Evolutionary conservation across 768 basidiomycete species (phyloP), one percentile per base, ranked within the genome.

Genomic region (Phylloporus sp.): DNA sequence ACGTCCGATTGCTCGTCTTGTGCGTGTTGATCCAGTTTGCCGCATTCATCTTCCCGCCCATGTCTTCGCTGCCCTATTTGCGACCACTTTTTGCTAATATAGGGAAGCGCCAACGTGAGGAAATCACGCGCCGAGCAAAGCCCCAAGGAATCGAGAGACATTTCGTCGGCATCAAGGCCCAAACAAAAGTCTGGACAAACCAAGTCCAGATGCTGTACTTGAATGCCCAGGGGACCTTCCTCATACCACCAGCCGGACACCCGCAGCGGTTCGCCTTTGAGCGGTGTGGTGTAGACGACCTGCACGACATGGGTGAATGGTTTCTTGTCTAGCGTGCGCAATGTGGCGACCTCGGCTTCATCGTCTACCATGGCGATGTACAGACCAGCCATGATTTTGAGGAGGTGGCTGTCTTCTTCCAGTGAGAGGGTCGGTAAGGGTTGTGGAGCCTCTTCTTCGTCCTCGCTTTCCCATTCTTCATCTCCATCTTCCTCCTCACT

Each of bases 71-170:
- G 28, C n/a, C 24, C 34, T 16, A 45, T 23, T 15, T 45, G 41
- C 41, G 48, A 54, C 49, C 53, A 42, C 40, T 27, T 26, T 5
- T 11, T 6, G 18, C 24, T 54, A 13, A 41, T 44, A 41, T 72
- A 65, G 2, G 76, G 76, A 38, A 78, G 54, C 16, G 70, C 69
- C 8, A 76, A 58, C 6, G 66, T 67, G 31, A 79, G 60, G 57
- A 77, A 77, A 54, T 78, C 77, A 23, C 77, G 68, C 8, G 71
- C 75, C 1, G 65, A 64, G 26, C 70, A 56, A 5, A 79, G 67
- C 52, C 78, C 73, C 0, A 57, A 38, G 52, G 63, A 58, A 22
- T 56, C 69, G 5, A 77, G 61, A 7, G 55, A 44, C 1, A 61
- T 63, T 31, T 58, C 44, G n/a, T 53, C 54, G 12, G 45, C 43